Evolutionary conservation across 345 rosid genomes (phyloP).

Genomic region (Eucalyptus pumila): DNA sequence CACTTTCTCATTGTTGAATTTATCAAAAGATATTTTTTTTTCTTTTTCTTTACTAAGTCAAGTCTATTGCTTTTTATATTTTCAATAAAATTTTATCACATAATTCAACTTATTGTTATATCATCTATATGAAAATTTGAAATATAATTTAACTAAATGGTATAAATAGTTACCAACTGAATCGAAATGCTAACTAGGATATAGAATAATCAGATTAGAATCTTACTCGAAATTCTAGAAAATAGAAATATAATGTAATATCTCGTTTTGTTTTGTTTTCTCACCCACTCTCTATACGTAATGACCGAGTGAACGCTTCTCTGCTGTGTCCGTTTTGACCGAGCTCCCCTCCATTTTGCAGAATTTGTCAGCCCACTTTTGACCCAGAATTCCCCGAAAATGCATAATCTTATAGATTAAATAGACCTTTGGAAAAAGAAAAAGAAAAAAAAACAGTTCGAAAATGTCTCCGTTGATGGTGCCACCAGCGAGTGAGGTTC

Average conservation of each 20-base stretch:
- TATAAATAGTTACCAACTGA: not conserved
- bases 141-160: not conserved
- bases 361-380: not conserved
- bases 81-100: not conserved
- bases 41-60: not conserved
- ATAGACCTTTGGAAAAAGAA: not conserved
- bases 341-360: not conserved
- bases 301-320: not conserved
- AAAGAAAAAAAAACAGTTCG: not conserved
- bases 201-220: not conserved
- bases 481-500: constrained; percentile 18
- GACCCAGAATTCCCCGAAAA: no score
- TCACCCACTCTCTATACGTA: no score
- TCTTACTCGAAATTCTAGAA: not conserved
- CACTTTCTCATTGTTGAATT: not conserved
- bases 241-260: not conserved
- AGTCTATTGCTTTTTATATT: not conserved
- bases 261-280: no score
- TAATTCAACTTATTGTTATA: not conserved
- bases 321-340: not conserved
- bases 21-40: not conserved
- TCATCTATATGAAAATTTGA: no score
- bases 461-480: not conserved
- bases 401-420: not conserved
- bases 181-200: not conserved